Evolutionary conservation across 2,329 filamentous ascomycete species (phyloP), one percentile per base, ranked within the genome.

Genomic region (Exophiala mesophila): DNA sequence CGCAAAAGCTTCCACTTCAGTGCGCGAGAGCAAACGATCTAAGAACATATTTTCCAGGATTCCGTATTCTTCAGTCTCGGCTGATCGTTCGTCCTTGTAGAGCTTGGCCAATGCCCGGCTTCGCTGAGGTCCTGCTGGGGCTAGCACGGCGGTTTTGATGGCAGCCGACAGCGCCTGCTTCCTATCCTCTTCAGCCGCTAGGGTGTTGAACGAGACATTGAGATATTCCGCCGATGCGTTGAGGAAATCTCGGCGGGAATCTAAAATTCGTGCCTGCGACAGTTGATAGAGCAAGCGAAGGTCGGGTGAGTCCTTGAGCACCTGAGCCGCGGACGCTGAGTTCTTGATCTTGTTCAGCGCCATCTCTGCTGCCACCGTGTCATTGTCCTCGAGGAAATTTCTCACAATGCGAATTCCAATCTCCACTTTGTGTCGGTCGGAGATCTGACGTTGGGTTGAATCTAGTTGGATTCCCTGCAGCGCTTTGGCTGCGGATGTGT

Each of bases 41-140:
- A 97, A 74, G 64, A 94, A 95, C 79, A 98, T 97, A 72, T 97
- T 97, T 70, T 97, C 92, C 10, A 98, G 71, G 40, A 98, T 96
- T 36, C 80, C 73, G 59, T 85, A 90, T 66, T 97, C 87, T 21
- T 83, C 78, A 2, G 92, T 77, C 36, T 81, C 77, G 3, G 73
- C 71, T 0, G 86, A 77, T 20, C 92, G 79, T 53, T 97, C 92
- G 64, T 98, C 92, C 65, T 94, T 95, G 76, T 95, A 95, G 10
- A 98, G 71, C 39, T 85, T 82, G 3, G 81, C 87, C 13, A 98
- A 76, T 31, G 83, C 81, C 34, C 86, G 80, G 50, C 84, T 88
- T 40, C 92, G 81, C 58, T 82, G 74, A 1, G 92, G 92, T 0
- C 92, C 92, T 0, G 92, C 92, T 2, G 90, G 90, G 0, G 89